Evolutionary conservation across 331 rosid genomes (phyloP), one percentile per base, ranked within the genome.

Genomic region (Dryas integrifolia): DNA sequence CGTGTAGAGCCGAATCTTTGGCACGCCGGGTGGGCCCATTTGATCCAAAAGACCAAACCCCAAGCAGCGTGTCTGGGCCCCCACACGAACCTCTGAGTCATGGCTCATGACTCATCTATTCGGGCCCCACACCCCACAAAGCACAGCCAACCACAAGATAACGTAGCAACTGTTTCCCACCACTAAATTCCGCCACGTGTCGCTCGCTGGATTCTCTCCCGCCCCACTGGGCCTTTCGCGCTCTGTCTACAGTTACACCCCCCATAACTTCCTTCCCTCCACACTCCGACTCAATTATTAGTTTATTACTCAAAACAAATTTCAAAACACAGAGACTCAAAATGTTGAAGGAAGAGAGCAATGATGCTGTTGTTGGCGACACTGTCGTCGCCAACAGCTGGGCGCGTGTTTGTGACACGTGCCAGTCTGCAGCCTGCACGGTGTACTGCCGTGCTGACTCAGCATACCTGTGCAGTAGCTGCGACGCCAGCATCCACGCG

Each of bases 401-500:
- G 87, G 69, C 96, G 2, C 94, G 95, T 16, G 70, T 65, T 2
- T 85, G 97, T 26, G 89, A 91, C 76, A 81, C 96, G 13, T 92
- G 98, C 77, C 82, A 75, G n/a, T 66, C 89, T 0, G 90, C 90
- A 0, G 65, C 96, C 0, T 82, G 88, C 72, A 80, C 88, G 2
- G 86, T 88, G 5, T 92, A 72, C 69, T 90, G 98, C 74, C 83
- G 90, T 8, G 88, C 86, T 1, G 92, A 92, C 82, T 79, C 79
- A 0, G 89, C 91, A 0, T 90, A 73, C 66, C 73, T 92, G 1
- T 90, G 98, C 67, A 26, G 82, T 1, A 77, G 70, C 7, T 92
- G 96, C 68, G 98, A 92, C 77, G 65, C 85, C 0, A 83, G 86
- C 0, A 59, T 88, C 39, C 98, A 89, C 69, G 89, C 88, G 0